A percentile compares a stretch with the other conserved stretches of the same genome.
Conservation (phyloP, 345 rosid genomes). For the Psidium friedrichsthalianum region DNA sequence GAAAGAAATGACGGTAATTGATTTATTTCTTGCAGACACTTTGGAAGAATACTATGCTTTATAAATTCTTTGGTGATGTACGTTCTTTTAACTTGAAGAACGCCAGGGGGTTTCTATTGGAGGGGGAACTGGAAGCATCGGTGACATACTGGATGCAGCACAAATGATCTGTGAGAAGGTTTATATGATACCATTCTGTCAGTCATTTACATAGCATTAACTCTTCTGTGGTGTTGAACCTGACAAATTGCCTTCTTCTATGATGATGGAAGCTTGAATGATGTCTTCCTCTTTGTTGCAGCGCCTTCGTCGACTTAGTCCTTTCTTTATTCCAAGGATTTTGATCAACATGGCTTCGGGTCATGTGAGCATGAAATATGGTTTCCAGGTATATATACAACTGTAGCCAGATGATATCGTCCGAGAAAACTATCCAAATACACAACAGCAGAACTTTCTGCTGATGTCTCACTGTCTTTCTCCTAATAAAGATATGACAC, state of each 20-base stretch:
- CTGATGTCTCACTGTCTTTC: neutral
- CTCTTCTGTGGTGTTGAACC: neutral
- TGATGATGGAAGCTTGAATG: neutral
- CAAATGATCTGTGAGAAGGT: slow-evolving; percentile 89
- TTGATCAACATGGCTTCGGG: slow-evolving; percentile 96
- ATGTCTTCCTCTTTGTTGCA: slow-evolving; percentile 25
- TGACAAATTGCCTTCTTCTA: neutral
- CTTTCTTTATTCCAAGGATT: slow-evolving; percentile 90
- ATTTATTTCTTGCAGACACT: neutral
- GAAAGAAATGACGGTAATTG: slow-evolving; percentile 66
- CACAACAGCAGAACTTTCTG: neutral
- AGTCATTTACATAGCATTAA: neutral
- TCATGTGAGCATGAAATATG: slow-evolving; percentile 92
- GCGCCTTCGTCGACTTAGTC: slow-evolving; percentile 86
- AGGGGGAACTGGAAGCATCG: slow-evolving; percentile 89
- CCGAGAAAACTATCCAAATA: neutral
- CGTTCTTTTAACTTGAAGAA: slow-evolving; percentile 21
- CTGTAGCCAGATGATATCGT: neutral
- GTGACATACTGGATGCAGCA: slow-evolving; percentile 75
- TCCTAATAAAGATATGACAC: neutral
- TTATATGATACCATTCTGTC: slow-evolving; percentile 2
- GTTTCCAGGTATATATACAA: slow-evolving; percentile 62
- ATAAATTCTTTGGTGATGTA: slow-evolving; percentile 2
- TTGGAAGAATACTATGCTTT: neutral
- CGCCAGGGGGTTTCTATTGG: slow-evolving; percentile 93